Base-by-base conservation (phyloP, 2,329 filamentous ascomycete genomes). In the Trichophyton verrucosum region DNA sequence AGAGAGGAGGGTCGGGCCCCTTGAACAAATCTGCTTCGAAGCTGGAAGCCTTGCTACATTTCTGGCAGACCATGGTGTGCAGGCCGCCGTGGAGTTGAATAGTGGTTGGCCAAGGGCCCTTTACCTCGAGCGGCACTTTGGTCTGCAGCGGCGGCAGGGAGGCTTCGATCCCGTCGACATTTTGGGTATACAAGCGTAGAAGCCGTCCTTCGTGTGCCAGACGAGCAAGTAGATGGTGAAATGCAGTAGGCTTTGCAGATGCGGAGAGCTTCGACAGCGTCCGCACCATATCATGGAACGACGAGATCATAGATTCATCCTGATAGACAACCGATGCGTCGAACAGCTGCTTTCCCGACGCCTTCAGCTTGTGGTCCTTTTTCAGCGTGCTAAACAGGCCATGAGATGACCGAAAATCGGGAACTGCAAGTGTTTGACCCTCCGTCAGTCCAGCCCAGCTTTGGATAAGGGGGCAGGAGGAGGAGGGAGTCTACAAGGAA, bases 221-320 rank as follows among this genome's bases (percentile, higher is more conserved):
- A 2, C 91, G 92, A 56, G 94, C 94, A 49, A 99, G 81, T 74
- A 99, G 82, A 71, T 96, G 89, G 77, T 99, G 94, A 71, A 99
- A 99, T 1, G 84, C 80, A 0, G 94, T 96, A 11, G 94, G 91
- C 65, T 86, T 76, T 60, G 92, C 91, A 58, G 81, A 81, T 66
- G 86, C 84, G 22, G 89, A 89, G 76, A 91, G 82, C 61, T 86
- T 81, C 51, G 90, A 90, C 68, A 99, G 82, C 68, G 89, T 86
- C 70, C 91, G 87, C 67, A 99, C 90, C 92, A 99, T 97, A 71
- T 88, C 86, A 74, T 99, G 94, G 73, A 99, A 99, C 9, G 88
- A 89, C 24, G 88, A 86, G 0, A 92, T 97, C 11, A 91, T 89
- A 22, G 83, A 81, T 72, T 95, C 87, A 77, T 96, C 89, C 73